Evolutionary conservation across 2,329 filamentous ascomycete species (phyloP), one percentile per base, ranked within the genome.

Genomic region (Ophiognomonia clavigignenti-juglandacearum): DNA sequence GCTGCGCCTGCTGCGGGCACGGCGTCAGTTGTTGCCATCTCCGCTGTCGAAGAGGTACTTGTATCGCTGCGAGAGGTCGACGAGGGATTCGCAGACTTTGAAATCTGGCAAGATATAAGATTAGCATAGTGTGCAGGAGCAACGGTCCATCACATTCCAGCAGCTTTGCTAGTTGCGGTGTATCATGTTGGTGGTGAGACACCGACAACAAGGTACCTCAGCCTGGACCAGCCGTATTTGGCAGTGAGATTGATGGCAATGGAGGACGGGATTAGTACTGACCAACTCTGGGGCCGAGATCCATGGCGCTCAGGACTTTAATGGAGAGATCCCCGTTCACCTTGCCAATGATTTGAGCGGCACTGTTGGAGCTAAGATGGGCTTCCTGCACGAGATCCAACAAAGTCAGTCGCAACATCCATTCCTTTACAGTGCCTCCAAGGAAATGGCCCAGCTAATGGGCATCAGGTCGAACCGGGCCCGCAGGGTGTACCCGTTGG

Each of bases 21-120:
- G 19, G 23, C 38, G 41, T 53, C 51, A 53, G 40, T 53, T 45
- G 45, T 52, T 52, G 52, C 53, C 60, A 54, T 55, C 73, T 45
- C 80, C 77, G 60, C 87, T 90, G 29, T 69, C 58, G 63, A 96
- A 96, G 43, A 97, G 85, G 52, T 82, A 73, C 60, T 85, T 87
- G 62, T 89, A 81, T 41, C 83, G 78, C 67, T 96, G 91, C 27
- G 89, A 93, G 29, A 82, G 84, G 48, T 96, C 87, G 14, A 96
- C 91, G 3, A 96, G 86, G 0, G 85, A 80, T 48, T 88, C 82
- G 51, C 83, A 85, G 27, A 88, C 77, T 44, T 74, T 75, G 65
- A 86, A 88, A 68, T 96, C 90, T 92, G 49, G 2, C n/a, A 23
- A 37, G 10, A 3, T 37, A 10, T 37, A 14, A 18, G 14, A 4